Conservation (phyloP, 225 moss, liverwort and hornwort genomes). For the Asterella californica region DNA sequence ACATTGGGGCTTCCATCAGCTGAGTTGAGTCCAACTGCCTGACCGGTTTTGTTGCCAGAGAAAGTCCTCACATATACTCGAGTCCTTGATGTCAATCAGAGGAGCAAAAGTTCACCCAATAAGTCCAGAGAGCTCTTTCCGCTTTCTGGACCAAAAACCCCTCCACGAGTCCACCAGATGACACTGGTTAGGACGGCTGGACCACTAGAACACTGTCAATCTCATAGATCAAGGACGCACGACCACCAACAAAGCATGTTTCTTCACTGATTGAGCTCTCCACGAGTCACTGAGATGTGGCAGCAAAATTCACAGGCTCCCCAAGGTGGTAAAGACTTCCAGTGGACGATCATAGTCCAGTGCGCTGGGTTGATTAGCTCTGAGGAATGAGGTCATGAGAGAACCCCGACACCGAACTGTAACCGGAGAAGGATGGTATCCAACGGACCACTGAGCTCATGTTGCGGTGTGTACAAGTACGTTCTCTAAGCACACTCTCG, state of each 20-base stretch:
- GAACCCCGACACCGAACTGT: constrained; percentile 26
- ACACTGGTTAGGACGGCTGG: constrained; percentile 41
- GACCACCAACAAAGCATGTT: constrained; percentile 35
- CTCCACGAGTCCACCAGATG: constrained; percentile 37
- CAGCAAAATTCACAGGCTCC: constrained; percentile 33
- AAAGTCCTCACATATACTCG: constrained; percentile 35
- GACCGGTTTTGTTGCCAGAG: constrained; percentile 37
- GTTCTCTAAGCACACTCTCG: constrained; percentile 39
- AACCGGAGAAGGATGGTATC: constrained; percentile 23
- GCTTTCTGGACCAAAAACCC: constrained; percentile 33
- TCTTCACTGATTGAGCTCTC: constrained; percentile 28
- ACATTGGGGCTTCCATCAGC: constrained; percentile 29
- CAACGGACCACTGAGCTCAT: constrained; percentile 30
- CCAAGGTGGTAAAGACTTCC: constrained; percentile 22
- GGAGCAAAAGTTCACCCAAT: constrained; percentile 32
- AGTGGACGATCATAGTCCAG: constrained; percentile 31
- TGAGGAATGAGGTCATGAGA: constrained; percentile 28
- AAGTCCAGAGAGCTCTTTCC: constrained; percentile 34
- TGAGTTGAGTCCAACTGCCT: constrained; percentile 29
- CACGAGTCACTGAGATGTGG: constrained; percentile 27
- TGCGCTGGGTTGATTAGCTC: constrained; percentile 25
- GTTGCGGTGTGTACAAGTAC: constrained; percentile 25
- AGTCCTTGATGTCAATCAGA: constrained; percentile 35
- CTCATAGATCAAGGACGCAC: no score
- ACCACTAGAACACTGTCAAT: no score